Evolutionary conservation across 2,329 filamentous ascomycete genomes (phyloP).

Genomic region (Colletotrichum shisoi): DNA sequence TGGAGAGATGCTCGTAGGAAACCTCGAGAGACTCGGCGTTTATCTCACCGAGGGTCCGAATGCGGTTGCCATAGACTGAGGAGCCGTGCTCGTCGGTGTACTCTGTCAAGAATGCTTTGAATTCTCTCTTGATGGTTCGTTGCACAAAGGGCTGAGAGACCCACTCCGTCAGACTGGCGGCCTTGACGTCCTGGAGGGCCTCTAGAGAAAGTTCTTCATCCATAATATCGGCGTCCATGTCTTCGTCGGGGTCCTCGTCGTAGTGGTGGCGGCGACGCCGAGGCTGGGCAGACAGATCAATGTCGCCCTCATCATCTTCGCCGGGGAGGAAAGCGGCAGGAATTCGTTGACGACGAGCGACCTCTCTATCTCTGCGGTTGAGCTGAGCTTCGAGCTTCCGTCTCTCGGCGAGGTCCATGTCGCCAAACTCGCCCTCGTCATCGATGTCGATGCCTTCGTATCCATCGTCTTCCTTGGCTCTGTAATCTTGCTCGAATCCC

Average conservation of each 20-base stretch:
- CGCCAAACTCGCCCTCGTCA: constrained; percentile 77
- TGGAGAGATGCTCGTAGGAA: constrained; percentile 89
- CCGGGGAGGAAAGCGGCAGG: constrained; percentile 78
- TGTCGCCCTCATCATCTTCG: constrained; percentile 84
- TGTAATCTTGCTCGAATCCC: constrained; percentile 76
- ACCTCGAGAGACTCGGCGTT: constrained; percentile 97
- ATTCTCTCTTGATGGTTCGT: constrained; percentile 92
- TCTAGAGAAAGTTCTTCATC: constrained; percentile 93
- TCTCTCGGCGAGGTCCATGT: constrained; percentile 71
- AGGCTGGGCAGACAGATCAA: constrained; percentile 85
- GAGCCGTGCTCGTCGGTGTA: constrained; percentile 88
- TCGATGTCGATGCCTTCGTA: constrained; percentile 79
- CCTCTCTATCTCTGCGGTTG: constrained; percentile 75
- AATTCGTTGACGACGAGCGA: constrained; percentile 70
- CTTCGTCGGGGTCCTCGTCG: constrained; percentile 92
- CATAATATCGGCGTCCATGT: constrained; percentile 93
- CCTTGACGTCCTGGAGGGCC: constrained; percentile 90
- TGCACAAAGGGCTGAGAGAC: constrained; percentile 89
- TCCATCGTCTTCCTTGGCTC: constrained; percentile 68
- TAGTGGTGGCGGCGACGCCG: constrained; percentile 87
- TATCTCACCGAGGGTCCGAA: constrained; percentile 93
- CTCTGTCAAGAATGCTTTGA: constrained; percentile 96
- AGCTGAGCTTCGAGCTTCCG: constrained; percentile 76
- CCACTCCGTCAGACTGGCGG: constrained; percentile 93
- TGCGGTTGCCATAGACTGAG: constrained; percentile 94